Evolutionary conservation across 768 basidiomycete genomes (phyloP).

Genomic region (Fistulinella prunicolor): DNA sequence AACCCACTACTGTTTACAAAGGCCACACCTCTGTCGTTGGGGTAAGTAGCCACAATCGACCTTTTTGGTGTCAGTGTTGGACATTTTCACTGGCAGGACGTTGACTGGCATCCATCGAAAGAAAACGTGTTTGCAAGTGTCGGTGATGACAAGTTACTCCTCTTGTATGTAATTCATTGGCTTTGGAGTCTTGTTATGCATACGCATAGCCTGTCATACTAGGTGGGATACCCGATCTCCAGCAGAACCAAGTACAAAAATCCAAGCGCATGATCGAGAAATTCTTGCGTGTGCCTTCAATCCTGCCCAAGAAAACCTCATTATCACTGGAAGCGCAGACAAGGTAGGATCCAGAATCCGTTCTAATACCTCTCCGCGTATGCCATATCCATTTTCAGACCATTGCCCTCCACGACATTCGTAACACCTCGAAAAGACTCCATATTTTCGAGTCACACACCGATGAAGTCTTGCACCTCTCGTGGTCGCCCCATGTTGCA

Average conservation of each 20-base stretch:
- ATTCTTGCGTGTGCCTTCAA: slow-evolving; percentile 91
- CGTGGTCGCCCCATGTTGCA: slow-evolving; percentile 93
- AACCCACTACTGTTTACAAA: slow-evolving; percentile 78
- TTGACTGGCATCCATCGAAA: slow-evolving; percentile 88
- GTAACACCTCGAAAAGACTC: slow-evolving; percentile 66
- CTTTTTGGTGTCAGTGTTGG: not conserved
- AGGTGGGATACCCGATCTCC: slow-evolving; percentile 93
- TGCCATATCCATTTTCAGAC: slow-evolving; percentile 50
- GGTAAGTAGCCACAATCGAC: slow-evolving; percentile 43
- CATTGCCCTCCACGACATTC: slow-evolving; percentile 82
- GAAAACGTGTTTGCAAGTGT: slow-evolving; percentile 91
- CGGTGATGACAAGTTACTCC: slow-evolving; percentile 91
- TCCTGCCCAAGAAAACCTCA: slow-evolving; percentile 71
- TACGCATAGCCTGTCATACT: slow-evolving; percentile 1
- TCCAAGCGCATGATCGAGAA: slow-evolving; percentile 88
- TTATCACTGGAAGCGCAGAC: slow-evolving; percentile 92
- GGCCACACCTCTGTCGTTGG: slow-evolving; percentile 93
- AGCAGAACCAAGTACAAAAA: slow-evolving; percentile 60
- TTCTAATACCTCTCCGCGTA: not conserved
- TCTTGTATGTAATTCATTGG: slow-evolving; percentile 61
- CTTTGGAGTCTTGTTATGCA: not conserved
- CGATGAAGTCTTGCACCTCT: slow-evolving; percentile 89
- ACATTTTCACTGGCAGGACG: slow-evolving; percentile 56
- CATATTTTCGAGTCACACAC: slow-evolving; percentile 93
- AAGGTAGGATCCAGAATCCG: slow-evolving; percentile 50